Evolutionary conservation across 2,329 filamentous ascomycete species (phyloP), one percentile per base, ranked within the genome.

Genomic region (Penicillium sp.): DNA sequence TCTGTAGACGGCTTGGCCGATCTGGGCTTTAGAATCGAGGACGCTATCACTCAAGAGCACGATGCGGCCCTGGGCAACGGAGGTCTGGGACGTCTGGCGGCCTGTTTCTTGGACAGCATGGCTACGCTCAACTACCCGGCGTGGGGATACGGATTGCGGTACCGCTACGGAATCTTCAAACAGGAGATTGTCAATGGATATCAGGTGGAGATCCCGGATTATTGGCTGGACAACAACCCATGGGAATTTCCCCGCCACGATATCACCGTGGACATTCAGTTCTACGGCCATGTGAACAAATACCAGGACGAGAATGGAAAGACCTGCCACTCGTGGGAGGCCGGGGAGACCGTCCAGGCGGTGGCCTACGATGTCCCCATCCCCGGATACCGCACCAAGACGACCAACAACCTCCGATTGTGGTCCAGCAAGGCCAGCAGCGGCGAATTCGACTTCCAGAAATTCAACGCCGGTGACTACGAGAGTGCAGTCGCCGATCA

Each of bases 151-250:
- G 93, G 91, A 47, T 76, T 98, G 58, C 83, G 93, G 64, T 98
- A 98, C 76, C 80, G 90, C 68, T 97, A 97, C 67, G 88, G 88
- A 66, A 98, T 98, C 68, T 98, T 98, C 83, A 97, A 97, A 76
- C 93, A 98, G 75, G 93, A 97, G 75, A 97, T 98, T 61, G 84
- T 96, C 51, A 87, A 97, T 64, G 93, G 93, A 49, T 98, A 96
- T 68, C 93, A 98, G 71, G 90, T 98, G 55, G 93, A 98, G 66
- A 87, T 97, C 50, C 93, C 93, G 18, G 93, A 98, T 69, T 97
- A 98, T 73, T 98, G 93, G 93, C 82, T 98, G 46, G 93, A 97
- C 68, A 96, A 97, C 72, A 98, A 98, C 71, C 93, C 93, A 0
- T 98, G 93, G 93, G 93, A 98, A 68, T 98, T 97, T 64, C 90